A percentile compares a stretch with the other conserved stretches of the same genome.
Evolutionary conservation across 768 basidiomycete genomes (phyloP).

Genomic region (Chlorophyllum brunneum): DNA sequence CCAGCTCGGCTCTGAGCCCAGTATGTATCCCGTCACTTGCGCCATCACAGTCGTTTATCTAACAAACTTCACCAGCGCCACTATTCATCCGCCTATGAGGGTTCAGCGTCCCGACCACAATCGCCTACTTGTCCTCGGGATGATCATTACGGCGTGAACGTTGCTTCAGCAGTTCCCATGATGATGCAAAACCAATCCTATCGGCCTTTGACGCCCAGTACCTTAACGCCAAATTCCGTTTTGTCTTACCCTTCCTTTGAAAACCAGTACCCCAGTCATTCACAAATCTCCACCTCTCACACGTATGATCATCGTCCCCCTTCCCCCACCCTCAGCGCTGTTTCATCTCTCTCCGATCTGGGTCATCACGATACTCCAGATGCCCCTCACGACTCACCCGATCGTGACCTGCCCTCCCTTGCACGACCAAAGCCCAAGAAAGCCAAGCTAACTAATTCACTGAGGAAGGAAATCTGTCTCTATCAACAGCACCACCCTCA

Average conservation of each 20-base stretch:
- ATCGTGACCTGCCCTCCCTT: slow-evolving; percentile 2
- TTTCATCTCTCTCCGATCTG: slow-evolving; percentile 49
- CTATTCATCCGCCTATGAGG: slow-evolving; percentile 8
- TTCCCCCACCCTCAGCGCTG: slow-evolving; percentile 61
- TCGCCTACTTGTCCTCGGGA: slow-evolving; percentile 7
- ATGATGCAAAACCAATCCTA: slow-evolving; percentile 12
- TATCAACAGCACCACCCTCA: slow-evolving; percentile 62
- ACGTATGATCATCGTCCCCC: slow-evolving; percentile 42
- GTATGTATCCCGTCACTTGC: not conserved
- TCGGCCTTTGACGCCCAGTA: slow-evolving; percentile 6
- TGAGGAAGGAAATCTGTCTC: slow-evolving; percentile 72
- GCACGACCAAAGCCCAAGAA: slow-evolving; percentile 12
- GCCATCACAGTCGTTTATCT: not conserved
- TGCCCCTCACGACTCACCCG: slow-evolving; percentile 18
- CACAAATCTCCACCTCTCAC: slow-evolving; percentile 40
- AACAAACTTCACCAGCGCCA: slow-evolving; percentile 6
- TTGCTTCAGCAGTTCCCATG: slow-evolving; percentile 6
- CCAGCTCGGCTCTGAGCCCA: slow-evolving; percentile 5
- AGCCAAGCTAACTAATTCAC: slow-evolving; percentile 61
- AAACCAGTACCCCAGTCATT: slow-evolving; percentile 36
- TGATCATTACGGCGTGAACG: slow-evolving; percentile 12
- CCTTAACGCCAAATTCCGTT: slow-evolving; percentile 36
- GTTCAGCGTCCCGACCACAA: slow-evolving; percentile 6
- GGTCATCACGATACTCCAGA: slow-evolving; percentile 17
- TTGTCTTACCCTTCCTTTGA: slow-evolving; percentile 41